Evolutionary conservation across 1,139 yeast genomes (phyloP).

Genomic region (Suhomyces coccinellae): DNA sequence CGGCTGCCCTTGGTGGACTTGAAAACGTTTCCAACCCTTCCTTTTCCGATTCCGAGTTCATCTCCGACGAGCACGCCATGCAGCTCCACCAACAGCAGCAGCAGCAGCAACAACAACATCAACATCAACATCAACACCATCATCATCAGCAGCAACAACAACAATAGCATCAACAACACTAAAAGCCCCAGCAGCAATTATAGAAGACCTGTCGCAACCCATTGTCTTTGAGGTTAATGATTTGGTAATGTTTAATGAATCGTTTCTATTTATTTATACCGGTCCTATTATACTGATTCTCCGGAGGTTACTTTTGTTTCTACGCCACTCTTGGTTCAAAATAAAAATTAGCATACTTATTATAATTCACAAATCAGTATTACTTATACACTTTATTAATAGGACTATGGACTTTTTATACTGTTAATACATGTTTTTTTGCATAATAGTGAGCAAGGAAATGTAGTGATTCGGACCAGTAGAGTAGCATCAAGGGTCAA

Average conservation of each 20-base stretch:
- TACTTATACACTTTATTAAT: slow-evolving; percentile 10
- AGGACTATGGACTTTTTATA: slow-evolving; percentile 6
- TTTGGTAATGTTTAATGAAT: slow-evolving; percentile 11
- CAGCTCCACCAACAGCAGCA: slow-evolving; percentile 10
- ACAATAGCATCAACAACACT: slow-evolving; percentile 3
- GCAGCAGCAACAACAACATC: slow-evolving; percentile 9
- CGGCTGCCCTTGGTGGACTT: slow-evolving; percentile 18
- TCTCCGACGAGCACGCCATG: slow-evolving; percentile 23
- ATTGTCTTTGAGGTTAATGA: slow-evolving; percentile 2
- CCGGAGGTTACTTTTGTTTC: slow-evolving; percentile 5
- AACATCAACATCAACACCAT: slow-evolving; percentile 7
- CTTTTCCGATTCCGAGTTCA: slow-evolving; percentile 31
- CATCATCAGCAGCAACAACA: slow-evolving; percentile 7
- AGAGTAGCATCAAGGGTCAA: too few relatives aligned
- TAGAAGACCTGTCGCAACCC: neutral
- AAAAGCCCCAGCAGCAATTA: slow-evolving; percentile 4
- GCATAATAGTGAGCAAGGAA: neutral
- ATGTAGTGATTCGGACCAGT: too few relatives aligned
- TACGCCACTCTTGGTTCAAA: neutral
- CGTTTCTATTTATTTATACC: slow-evolving; percentile 10
- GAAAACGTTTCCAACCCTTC: slow-evolving; percentile 27
- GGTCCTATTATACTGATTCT: slow-evolving; percentile 9
- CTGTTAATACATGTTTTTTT: slow-evolving; percentile 6
- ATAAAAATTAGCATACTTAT: slow-evolving; percentile 11
- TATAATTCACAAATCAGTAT: slow-evolving; percentile 14